Conservation (phyloP, 768 basidiomycete species). For the Boletus huronensis region DNA sequence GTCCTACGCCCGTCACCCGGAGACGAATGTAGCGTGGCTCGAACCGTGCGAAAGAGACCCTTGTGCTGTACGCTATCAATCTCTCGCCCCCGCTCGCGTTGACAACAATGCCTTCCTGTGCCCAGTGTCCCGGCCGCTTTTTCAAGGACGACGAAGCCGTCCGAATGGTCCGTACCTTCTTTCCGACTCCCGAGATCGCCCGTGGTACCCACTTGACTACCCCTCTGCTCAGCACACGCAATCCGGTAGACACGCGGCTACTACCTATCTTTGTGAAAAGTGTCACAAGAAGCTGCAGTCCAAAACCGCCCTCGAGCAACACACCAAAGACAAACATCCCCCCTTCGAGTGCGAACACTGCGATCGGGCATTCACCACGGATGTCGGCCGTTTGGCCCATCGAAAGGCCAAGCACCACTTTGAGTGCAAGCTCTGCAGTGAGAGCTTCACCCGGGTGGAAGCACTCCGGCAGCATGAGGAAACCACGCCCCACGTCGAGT, state of each 20-base stretch:
- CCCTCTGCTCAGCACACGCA: constrained; percentile 11
- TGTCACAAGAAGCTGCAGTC: constrained; percentile 8
- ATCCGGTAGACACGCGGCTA: constrained; percentile 5
- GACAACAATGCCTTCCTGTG: constrained; percentile 18
- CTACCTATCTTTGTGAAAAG: not conserved
- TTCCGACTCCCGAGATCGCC: not conserved
- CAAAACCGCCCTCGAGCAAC: constrained; percentile 15
- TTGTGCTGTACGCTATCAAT: not conserved
- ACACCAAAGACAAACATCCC: constrained; percentile 10
- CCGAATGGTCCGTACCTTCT: constrained; percentile 13
- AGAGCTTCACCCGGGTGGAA: not conserved
- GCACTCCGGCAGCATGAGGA: not conserved
- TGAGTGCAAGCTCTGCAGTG: not conserved
- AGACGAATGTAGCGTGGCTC: too few species aligned
- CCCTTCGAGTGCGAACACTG: constrained; percentile 18
- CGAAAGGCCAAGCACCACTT: constrained; percentile 8
- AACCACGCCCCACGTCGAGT: not conserved
- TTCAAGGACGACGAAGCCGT: constrained; percentile 13
- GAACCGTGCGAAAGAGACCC: constrained; percentile 14
- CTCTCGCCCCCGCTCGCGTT: not conserved
- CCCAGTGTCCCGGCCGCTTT: constrained; percentile 14
- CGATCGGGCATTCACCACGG: constrained; percentile 5
- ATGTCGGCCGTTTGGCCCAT: constrained; percentile 7
- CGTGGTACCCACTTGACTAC: not conserved
- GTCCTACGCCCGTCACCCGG: too few species aligned